Evolutionary conservation across 2,329 filamentous ascomycete genomes (phyloP).

Genomic region (Harringtonia aguacate): DNA sequence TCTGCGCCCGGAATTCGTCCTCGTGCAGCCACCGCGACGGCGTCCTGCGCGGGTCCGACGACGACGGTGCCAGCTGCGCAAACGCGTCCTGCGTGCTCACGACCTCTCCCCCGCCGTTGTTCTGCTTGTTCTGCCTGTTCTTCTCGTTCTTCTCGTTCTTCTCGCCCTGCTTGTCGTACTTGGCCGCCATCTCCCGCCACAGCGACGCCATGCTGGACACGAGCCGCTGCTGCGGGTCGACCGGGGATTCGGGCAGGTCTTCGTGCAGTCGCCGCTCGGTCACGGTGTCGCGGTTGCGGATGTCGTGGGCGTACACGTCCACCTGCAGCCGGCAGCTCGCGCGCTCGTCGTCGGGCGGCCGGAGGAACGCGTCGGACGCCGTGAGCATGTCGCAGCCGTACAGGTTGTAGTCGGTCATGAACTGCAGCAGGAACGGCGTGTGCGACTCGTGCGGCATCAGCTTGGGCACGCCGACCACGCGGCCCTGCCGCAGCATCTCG

Average conservation of each 20-base stretch:
- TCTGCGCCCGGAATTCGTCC: conserved; percentile 61
- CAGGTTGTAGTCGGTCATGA: conserved; percentile 97
- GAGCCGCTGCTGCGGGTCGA: conserved; percentile 61
- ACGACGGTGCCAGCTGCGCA: conserved; percentile 81
- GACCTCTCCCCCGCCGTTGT: conserved; percentile 42
- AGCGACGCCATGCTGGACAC: conserved; percentile 88
- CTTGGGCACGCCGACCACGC: conserved; percentile 59
- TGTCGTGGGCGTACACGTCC: conserved; percentile 81
- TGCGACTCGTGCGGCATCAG: conserved; percentile 95
- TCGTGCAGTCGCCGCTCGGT: conserved; percentile 73
- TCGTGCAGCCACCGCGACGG: conserved; percentile 86
- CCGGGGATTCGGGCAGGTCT: conserved; percentile 68
- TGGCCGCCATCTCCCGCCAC: conserved; percentile 40
- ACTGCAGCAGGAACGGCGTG: conserved; percentile 83
- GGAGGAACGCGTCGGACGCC: conserved; percentile 58
- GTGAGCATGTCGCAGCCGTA: conserved; percentile 88
- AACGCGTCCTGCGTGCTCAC: conserved; percentile 68
- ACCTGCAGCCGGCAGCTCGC: conserved; percentile 71
- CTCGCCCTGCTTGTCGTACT: conserved; percentile 58
- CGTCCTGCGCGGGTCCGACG: conserved; percentile 64
- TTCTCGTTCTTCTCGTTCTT: conserved; percentile 64
- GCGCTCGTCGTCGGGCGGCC: conserved; percentile 50
- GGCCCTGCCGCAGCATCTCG: conserved; percentile 76
- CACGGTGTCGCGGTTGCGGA: conserved; percentile 70
- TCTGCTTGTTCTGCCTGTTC: no score